Evolutionary conservation across 1,284 basidiomycete genomes (phyloP).

Genomic region (Apiotrichum akiyoshidainum): DNA sequence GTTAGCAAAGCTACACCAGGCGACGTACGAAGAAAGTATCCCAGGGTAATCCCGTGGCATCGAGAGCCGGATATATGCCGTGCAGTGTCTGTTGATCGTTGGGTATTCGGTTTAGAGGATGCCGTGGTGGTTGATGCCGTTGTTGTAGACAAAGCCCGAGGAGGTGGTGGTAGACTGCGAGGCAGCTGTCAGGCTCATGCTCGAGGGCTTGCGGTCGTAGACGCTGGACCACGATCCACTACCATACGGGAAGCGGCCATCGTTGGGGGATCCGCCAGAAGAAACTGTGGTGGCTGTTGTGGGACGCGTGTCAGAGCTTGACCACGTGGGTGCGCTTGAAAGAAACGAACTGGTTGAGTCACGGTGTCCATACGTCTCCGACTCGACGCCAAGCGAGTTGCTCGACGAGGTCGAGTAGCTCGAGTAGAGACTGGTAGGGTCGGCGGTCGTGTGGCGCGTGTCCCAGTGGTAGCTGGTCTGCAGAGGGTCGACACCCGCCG

Average conservation of each 20-base stretch:
- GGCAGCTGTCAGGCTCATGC: neutral
- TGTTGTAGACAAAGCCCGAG: constrained; percentile 5
- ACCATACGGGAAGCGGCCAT: constrained; percentile 14
- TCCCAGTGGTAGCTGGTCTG: constrained; percentile 1
- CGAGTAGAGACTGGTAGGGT: constrained; percentile 4
- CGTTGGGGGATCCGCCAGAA: constrained; percentile 17
- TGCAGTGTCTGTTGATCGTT: too few species aligned
- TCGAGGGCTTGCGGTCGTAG: constrained; percentile 3
- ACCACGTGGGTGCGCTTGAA: constrained; percentile 15
- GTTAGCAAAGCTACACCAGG: too few species aligned
- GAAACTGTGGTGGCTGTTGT: constrained; percentile 22
- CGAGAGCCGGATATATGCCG: too few species aligned
- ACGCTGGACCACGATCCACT: constrained; percentile 1
- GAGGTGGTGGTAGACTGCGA: neutral
- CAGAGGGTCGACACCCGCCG: neutral
- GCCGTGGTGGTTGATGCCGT: constrained; percentile 15
- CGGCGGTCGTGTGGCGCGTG: neutral
- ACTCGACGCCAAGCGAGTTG: neutral
- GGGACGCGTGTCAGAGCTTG: constrained; percentile 19
- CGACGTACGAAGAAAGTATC: too few species aligned
- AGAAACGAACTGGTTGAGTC: constrained; percentile 16
- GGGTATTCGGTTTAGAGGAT: neutral
- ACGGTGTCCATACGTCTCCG: constrained; percentile 17
- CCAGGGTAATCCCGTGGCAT: too few species aligned
- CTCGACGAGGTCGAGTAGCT: constrained; percentile 5